A percentile compares a stretch with the other conserved stretches of the same genome.
Evolutionary conservation across 2,329 filamentous ascomycete species (phyloP).

Genomic region (Alternaria arbusti): DNA sequence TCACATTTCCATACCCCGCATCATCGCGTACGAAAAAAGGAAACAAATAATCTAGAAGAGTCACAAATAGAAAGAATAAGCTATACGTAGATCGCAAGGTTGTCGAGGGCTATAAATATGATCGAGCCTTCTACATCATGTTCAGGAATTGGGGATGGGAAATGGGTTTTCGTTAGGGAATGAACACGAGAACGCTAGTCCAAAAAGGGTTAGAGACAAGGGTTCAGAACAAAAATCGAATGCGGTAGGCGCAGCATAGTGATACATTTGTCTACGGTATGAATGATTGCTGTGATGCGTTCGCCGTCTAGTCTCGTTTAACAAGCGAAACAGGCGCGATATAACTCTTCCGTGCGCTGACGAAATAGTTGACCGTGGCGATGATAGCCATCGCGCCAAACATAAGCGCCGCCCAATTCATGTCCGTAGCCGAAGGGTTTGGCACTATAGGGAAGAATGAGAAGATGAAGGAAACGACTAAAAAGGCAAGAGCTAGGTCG

Average conservation of each 20-base stretch:
- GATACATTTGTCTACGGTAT: not conserved
- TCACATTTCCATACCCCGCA: constrained; percentile 10
- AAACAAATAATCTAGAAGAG: not conserved
- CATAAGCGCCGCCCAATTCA: constrained; percentile 57
- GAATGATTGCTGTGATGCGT: not conserved
- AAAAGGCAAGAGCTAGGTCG: constrained; percentile 43
- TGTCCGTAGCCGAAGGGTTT: constrained; percentile 33
- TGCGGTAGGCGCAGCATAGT: not conserved
- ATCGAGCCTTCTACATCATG: not conserved
- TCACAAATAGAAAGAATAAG: too few species aligned
- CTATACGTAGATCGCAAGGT: not conserved
- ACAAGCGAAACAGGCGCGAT: constrained; percentile 20
- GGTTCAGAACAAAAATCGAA: not conserved
- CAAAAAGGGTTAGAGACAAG: not conserved
- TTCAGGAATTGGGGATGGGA: not conserved
- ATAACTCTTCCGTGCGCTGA: constrained; percentile 19
- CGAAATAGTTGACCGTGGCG: constrained; percentile 21
- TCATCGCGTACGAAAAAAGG: not conserved
- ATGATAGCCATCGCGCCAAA: constrained; percentile 39
- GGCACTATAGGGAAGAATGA: constrained; percentile 51
- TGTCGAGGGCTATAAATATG: not conserved
- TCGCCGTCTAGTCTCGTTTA: constrained; percentile 9
- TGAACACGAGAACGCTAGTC: not conserved
- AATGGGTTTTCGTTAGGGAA: not conserved
- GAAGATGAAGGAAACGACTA: constrained; percentile 46